Conservation (phyloP, 208 protist genomes). For the Acanthamoeba rhysodes region DNA sequence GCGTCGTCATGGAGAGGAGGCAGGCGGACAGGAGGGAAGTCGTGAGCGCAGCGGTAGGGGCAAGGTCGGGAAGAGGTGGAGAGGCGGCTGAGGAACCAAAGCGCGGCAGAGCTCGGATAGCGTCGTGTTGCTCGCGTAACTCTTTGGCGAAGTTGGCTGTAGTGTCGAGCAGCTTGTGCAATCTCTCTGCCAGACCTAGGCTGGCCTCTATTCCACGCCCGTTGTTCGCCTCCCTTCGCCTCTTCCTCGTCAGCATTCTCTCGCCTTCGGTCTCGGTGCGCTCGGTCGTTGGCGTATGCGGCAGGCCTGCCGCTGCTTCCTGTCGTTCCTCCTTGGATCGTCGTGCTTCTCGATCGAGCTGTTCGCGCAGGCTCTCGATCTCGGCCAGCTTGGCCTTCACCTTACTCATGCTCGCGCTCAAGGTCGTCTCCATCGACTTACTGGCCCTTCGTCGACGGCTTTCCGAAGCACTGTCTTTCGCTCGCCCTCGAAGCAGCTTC, state of each 20-base stretch:
- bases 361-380: constrained; percentile 14
- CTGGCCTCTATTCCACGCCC: neutral
- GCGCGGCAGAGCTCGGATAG: neutral
- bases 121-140: neutral
- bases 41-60: neutral
- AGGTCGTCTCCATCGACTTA: neutral
- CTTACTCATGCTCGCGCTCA: neutral
- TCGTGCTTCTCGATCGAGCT: neutral
- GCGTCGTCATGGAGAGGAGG: neutral
- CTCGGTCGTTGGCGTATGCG: neutral
- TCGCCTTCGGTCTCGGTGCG: neutral
- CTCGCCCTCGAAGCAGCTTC: neutral
- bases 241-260: neutral
- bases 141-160: neutral
- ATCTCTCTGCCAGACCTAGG: neutral
- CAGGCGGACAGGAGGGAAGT: neutral
- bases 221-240: neutral
- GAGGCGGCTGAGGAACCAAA: neutral
- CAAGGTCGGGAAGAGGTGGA: neutral
- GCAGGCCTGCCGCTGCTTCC: neutral
- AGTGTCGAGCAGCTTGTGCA: constrained; percentile 11
- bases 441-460: neutral
- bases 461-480: neutral
- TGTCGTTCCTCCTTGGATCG: neutral
- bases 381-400: neutral